Conservation (phyloP, 225 moss, liverwort and hornwort genomes). For the Neckera pumila region DNA sequence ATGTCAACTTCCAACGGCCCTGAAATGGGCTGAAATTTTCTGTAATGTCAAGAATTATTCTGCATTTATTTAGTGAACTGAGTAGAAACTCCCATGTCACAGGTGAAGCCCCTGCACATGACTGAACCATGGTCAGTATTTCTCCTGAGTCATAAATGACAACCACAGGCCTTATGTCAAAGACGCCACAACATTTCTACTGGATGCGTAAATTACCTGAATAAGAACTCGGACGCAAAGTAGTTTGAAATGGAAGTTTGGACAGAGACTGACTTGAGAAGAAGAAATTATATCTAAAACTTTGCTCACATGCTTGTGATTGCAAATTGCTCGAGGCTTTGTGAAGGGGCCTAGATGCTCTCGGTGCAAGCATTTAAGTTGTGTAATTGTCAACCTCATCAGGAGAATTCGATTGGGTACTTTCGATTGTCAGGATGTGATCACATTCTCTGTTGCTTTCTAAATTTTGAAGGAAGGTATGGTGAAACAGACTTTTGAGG, state of each 20-base stretch:
- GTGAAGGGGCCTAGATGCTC: neutral
- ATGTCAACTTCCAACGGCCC: too few relatives aligned
- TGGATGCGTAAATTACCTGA: neutral
- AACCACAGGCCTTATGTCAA: neutral
- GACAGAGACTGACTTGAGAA: neutral
- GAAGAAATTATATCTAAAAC: neutral
- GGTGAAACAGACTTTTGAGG: neutral
- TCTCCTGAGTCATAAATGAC: neutral
- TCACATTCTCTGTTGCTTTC: neutral
- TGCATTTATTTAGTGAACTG: too few relatives aligned
- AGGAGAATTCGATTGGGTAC: neutral
- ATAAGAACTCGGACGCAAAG: neutral
- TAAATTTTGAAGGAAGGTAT: neutral
- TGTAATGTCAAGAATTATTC: too few relatives aligned
- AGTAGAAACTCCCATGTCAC: too few relatives aligned
- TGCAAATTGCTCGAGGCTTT: neutral
- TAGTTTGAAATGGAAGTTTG: neutral
- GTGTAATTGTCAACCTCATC: neutral
- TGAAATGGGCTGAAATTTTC: too few relatives aligned
- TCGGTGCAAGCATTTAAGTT: neutral
- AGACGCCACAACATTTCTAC: neutral
- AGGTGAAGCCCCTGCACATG: too few relatives aligned
- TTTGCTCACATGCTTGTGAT: neutral
- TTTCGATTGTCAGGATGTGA: neutral
- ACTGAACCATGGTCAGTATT: too few relatives aligned